Conservation (phyloP, 495 filamentous ascomycete species). For the Talaromyces thailandensis region DNA sequence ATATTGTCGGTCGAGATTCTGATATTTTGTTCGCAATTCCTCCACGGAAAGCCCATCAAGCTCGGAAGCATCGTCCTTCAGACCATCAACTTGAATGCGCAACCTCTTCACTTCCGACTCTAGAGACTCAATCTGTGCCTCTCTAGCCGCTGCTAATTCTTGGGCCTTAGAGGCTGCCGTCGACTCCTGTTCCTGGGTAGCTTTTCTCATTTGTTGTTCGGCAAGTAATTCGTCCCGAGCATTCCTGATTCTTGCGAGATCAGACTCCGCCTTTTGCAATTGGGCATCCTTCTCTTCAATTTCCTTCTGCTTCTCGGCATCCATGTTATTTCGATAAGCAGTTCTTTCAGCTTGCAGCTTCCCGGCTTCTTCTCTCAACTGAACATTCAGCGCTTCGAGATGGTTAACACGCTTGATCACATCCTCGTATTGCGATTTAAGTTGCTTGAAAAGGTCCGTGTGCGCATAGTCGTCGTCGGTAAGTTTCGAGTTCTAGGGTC, state of each 20-base stretch:
- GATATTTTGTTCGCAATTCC: slow-evolving; percentile 63
- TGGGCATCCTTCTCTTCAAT: slow-evolving; percentile 72
- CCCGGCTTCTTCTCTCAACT: slow-evolving; percentile 75
- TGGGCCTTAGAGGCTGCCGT: slow-evolving; percentile 57
- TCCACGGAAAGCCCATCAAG: slow-evolving; percentile 44
- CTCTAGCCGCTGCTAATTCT: slow-evolving; percentile 68
- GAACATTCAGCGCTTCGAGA: slow-evolving; percentile 78
- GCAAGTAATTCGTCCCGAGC: slow-evolving; percentile 75
- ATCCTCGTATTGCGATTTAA: slow-evolving; percentile 86
- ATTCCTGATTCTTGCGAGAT: slow-evolving; percentile 75
- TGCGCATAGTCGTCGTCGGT: slow-evolving; percentile 90
- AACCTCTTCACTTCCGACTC: slow-evolving; percentile 75
- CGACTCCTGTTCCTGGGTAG: slow-evolving; percentile 66
- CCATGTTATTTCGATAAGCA: slow-evolving; percentile 66
- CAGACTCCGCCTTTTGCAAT: slow-evolving; percentile 69
- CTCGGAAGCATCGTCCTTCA: slow-evolving; percentile 25
- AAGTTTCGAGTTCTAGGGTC: slow-evolving; percentile 50
- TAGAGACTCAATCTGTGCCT: slow-evolving; percentile 64
- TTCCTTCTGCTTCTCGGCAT: slow-evolving; percentile 62
- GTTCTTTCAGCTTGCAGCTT: slow-evolving; percentile 79
- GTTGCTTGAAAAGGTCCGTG: slow-evolving; percentile 84
- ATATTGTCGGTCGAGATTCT: slow-evolving; percentile 66
- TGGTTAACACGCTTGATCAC: slow-evolving; percentile 85
- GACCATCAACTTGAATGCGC: slow-evolving; percentile 38
- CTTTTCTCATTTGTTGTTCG: slow-evolving; percentile 71